Base-by-base conservation (phyloP, 129 eudicot genomes). In the Smallanthus sonchifolius region DNA sequence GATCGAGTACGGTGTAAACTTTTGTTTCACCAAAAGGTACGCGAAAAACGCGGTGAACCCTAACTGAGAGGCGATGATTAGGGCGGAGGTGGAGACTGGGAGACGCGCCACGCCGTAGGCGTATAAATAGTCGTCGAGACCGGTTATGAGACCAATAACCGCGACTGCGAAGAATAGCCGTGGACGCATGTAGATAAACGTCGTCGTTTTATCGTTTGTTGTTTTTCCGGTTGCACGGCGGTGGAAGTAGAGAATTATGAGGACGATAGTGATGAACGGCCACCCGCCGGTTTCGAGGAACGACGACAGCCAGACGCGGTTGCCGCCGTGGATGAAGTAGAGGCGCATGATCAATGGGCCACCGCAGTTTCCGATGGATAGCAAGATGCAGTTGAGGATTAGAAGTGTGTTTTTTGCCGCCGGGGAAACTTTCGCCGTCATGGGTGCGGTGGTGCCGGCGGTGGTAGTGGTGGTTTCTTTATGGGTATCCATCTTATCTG, bases 11-110 rank as follows among this genome's bases (percentile, higher is more conserved):
- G 90, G 38, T 0, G 90, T 85, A 42, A 88, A 86, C 64, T 86
- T 85, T 37, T 85, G 90, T 52, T 83, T 83, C 65, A 85, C 87
- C 0, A 88, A 72, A 4, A 83, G 16, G 62, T 7, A 87, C 2
- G 92, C 83, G 19, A 80, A 84, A 32, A 80, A n/a, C 36, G 89
- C 89, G 10, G 84, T 82, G 83, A 87, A 87, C 10, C 61, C 85
- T 4, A 84, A 83, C 67, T 84, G 92, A 5, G 87, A 43, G 0
- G 92, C 80, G 35, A 81, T 74, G 30, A 87, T 70, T 2, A 85
- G 65, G 28, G 84, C 37, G 2, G 86, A 74, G 2, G 88, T 81
- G 35, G 88, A 81, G 4, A 85, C 68, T 0, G 88, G 88, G 16
- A 84, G 86, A 3, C 80, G 80, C 0, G 88, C 83, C 3, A 70